phyloP scores from a whole-genome alignment of 176 grass and related monocot genomes.

The Raddia distichophylla region DNA sequence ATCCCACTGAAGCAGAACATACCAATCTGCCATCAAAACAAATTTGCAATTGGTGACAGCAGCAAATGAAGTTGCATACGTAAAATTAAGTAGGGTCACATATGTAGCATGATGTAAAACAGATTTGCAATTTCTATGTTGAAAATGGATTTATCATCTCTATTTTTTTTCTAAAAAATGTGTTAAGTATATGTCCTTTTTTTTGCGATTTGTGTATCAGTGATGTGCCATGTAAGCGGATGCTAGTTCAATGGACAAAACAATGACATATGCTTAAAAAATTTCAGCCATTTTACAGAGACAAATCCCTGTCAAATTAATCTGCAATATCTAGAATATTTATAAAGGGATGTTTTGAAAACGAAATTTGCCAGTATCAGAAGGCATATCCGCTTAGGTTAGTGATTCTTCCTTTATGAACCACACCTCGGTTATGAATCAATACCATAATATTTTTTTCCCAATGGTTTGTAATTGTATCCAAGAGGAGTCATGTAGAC shows the following conservation, averaged over 20 bases:
- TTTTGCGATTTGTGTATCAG: no score
- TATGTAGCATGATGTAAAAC: neutral
- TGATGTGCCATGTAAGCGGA: no score
- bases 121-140: no score
- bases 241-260: no score
- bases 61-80: conserved; percentile 5
- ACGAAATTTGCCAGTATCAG: conserved; percentile 32
- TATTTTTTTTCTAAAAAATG: no score
- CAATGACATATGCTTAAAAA: no score
- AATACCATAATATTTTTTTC: neutral
- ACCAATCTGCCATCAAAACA: conserved; percentile 57
- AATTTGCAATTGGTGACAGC: conserved; percentile 15
- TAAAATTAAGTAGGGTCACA: conserved; percentile 3
- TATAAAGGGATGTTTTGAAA: conserved; percentile 49
- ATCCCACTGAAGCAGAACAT: conserved; percentile 96
- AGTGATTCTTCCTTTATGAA: neutral
- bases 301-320: conserved; percentile 18
- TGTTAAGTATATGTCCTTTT: no score
- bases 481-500: neutral
- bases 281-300: no score
- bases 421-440: neutral
- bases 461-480: neutral
- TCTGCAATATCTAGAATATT: conserved; percentile 42
- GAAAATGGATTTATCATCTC: no score
- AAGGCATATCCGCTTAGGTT: neutral